Evolutionary conservation across 1,139 yeast species (phyloP), one percentile per base, ranked within the genome.

Genomic region (Magnusiomyces sp.): DNA sequence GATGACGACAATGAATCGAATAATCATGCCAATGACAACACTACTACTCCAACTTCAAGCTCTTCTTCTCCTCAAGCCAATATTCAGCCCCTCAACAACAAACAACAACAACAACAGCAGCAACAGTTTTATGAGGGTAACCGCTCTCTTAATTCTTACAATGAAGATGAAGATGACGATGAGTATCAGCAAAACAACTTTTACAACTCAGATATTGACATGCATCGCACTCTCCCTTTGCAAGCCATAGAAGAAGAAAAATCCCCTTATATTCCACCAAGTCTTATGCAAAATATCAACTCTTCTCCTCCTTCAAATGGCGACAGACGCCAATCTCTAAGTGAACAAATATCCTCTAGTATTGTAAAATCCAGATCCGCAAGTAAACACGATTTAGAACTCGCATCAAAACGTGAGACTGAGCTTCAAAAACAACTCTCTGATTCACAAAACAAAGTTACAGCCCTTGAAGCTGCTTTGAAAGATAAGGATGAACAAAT

Each of bases 401-500:
- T 31, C 13, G 9, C 34, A 31, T 9, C 34, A 31, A 9, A 31
- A 13, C 34, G 9, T 31, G 5, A 19, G 9, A n/a, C 46, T n/a
- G 14, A 13, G 11, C 23, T n/a, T 27, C 39, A 33, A 23, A 20
- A 43, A 48, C 14, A 16, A 29, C 19, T 10, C 36, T 13, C 37
- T 51, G 23, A 42, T 31, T 17, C 20, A 7, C 20, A 40, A 40
- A 17, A 9, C 19, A 7, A 32, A 42, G 32, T 5, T 20, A 2
- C 14, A 20, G 29, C 2, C n/a, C 32, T 36, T 20, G 27, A 16
- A 20, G 11, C 2, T n/a, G 11, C 11, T 17, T 20, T 32, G 13
- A 40, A 51, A 16, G 64, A 61, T 23, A 50, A 57, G 42, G 65
- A 63, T 32, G 65, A 62, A 44, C 67, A 64, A 47, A 62, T 64